A percentile compares a stretch with the other conserved stretches of the same genome.
Evolutionary conservation across 768 basidiomycete genomes (phyloP).

Genomic region (Kwoniella shandongensis): DNA sequence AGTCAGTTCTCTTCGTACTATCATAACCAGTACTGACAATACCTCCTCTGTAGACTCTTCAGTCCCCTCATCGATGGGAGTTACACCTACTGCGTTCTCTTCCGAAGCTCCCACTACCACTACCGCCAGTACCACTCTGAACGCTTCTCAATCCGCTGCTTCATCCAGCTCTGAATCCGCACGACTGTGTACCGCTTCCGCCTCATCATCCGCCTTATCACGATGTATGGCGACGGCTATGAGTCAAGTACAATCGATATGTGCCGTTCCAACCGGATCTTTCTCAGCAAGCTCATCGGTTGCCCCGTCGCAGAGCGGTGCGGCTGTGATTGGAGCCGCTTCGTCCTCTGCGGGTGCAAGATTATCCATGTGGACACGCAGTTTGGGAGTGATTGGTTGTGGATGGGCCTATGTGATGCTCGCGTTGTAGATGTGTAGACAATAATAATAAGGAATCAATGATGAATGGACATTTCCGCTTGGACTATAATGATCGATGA

Average conservation of each 20-base stretch:
- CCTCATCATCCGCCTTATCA: slow-evolving; percentile 8
- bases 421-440: too few relatives aligned
- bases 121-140: slow-evolving; percentile 2
- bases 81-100: background rate
- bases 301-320: background rate
- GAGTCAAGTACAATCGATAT: slow-evolving; percentile 9
- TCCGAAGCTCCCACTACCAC: background rate
- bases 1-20: background rate
- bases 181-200: slow-evolving; percentile 3
- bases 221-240: slow-evolving; percentile 18
- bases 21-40: too few relatives aligned
- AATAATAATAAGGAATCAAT: too few relatives aligned
- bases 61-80: too few relatives aligned
- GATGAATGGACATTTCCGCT: too few relatives aligned
- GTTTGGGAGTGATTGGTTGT: too few relatives aligned
- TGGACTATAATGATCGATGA: too few relatives aligned
- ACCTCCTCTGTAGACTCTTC: background rate
- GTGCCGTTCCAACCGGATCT: slow-evolving; percentile 18
- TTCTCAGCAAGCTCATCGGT: slow-evolving; percentile 25
- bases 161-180: slow-evolving; percentile 6
- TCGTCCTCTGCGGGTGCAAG: too few relatives aligned
- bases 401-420: too few relatives aligned
- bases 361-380: too few relatives aligned
- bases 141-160: slow-evolving; percentile 12
- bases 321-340: too few relatives aligned